These are phyloP conservation scores for Starmerella geochares DNA, from an alignment of 805 yeast species.

Conservation along the genomic window DNA sequence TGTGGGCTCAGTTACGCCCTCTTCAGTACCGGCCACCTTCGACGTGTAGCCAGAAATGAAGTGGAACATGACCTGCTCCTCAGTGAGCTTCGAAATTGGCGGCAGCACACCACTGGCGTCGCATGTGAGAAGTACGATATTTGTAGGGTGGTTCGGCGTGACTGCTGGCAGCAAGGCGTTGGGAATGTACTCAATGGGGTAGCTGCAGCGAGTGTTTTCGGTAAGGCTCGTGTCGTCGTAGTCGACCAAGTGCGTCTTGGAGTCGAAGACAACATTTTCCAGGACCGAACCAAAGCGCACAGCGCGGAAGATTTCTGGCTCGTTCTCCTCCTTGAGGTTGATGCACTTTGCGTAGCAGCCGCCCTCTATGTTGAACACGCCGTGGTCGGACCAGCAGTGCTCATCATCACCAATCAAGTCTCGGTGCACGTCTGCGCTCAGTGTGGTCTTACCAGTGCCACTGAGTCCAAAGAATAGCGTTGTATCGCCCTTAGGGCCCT, in stretches of 20 bases:
- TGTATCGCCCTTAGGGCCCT: constrained; percentile 77
- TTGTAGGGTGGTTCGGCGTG: constrained; percentile 82
- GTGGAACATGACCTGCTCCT: constrained; percentile 97
- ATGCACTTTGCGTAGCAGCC: constrained; percentile 98
- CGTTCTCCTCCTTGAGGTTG: constrained; percentile 79
- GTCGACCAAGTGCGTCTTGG: constrained; percentile 68
- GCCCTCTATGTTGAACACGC: constrained; percentile 98
- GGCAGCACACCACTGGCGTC: constrained; percentile 98
- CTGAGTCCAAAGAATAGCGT: constrained; percentile 93
- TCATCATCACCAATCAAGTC: constrained; percentile 95
- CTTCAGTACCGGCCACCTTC: constrained; percentile 99
- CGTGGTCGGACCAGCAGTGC: constrained; percentile 98
- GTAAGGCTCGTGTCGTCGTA: constrained; percentile 73
- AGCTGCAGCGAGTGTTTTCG: constrained; percentile 97
- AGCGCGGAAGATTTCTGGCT: constrained; percentile 95
- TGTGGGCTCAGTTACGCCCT: constrained; percentile 96
- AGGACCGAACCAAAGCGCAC: constrained; percentile 88
- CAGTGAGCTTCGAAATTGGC: constrained; percentile 86
- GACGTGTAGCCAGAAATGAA: constrained; percentile 97
- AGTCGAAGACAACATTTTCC: constrained; percentile 86
- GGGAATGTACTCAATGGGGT: constrained; percentile 94
- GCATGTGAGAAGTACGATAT: constrained; percentile 85
- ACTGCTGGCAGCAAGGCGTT: constrained; percentile 92
- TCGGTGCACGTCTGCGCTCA: constrained; percentile 93
- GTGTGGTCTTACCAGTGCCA: constrained; percentile 97